Evolutionary conservation across 768 basidiomycete genomes (phyloP).

Genomic region (Candolleomyces eurysporus): DNA sequence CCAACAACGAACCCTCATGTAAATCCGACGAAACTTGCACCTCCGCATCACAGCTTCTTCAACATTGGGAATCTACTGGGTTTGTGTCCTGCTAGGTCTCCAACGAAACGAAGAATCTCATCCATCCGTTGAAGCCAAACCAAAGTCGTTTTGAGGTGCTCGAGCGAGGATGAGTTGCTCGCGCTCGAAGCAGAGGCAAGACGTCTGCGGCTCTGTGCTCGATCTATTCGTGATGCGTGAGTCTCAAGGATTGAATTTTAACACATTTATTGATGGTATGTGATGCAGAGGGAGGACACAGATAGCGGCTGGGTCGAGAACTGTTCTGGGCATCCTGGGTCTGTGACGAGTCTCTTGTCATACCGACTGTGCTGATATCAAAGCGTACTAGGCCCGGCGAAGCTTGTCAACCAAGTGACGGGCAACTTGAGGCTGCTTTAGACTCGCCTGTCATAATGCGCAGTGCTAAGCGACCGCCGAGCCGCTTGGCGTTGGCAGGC

Average conservation of each 20-base stretch:
- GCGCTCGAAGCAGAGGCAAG: constrained; percentile 83
- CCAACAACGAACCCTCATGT: not conserved
- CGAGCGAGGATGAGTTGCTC: constrained; percentile 79
- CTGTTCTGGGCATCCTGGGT: constrained; percentile 81
- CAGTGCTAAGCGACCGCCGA: not conserved
- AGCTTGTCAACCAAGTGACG: constrained; percentile 81
- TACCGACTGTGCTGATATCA: not conserved
- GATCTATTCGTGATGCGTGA: constrained; percentile 84
- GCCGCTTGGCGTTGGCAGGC: too few species aligned
- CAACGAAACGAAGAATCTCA: not conserved
- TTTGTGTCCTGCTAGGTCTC: constrained; percentile 26
- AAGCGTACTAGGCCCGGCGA: constrained; percentile 62
- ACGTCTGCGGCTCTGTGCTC: constrained; percentile 83
- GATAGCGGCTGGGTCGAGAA: constrained; percentile 77
- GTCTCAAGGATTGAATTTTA: constrained; percentile 22
- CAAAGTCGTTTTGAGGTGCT: constrained; percentile 86
- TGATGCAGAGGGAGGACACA: constrained; percentile 74
- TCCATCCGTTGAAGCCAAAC: constrained; percentile 64
- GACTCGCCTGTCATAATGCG: not conserved
- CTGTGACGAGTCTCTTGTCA: not conserved
- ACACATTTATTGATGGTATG: too few species aligned
- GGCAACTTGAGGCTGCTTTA: constrained; percentile 74
- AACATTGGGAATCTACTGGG: constrained; percentile 91
- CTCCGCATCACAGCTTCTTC: constrained; percentile 41
- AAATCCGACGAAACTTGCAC: not conserved